These are phyloP conservation scores for Drechslerella coelobrocha DNA, from an alignment of 2,329 filamentous ascomycete genomes.

Conservation along the genomic window DNA sequence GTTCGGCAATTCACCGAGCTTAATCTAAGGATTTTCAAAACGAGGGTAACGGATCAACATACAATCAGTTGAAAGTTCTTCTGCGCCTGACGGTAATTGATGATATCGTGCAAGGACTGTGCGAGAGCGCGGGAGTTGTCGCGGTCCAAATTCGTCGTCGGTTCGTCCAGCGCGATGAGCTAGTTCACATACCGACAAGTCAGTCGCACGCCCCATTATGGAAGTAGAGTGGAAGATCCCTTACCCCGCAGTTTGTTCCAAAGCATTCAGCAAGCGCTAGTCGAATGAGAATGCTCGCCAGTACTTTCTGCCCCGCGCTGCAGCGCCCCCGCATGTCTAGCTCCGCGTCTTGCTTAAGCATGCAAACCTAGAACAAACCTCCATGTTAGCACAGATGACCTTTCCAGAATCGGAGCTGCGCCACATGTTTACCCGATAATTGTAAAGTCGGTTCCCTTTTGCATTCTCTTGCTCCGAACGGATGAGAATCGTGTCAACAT, in stretches of 20 bases:
- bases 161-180: conserved; percentile 94
- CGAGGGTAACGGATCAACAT: conserved; percentile 4
- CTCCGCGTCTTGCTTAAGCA: conserved; percentile 96
- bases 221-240: conserved; percentile 23
- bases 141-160: conserved; percentile 92
- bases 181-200: conserved; percentile 37
- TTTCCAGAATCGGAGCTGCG: background rate
- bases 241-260: conserved; percentile 83
- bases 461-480: conserved; percentile 83
- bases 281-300: conserved; percentile 96
- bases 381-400: background rate
- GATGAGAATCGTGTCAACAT: conserved; percentile 96
- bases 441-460: conserved; percentile 81
- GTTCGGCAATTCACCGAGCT: no score
- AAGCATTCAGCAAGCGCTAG: conserved; percentile 96
- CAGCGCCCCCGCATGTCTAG: conserved; percentile 99
- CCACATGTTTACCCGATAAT: conserved; percentile 72
- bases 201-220: background rate
- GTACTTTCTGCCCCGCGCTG: conserved; percentile 93
- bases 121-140: conserved; percentile 94
- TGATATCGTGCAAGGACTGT: conserved; percentile 83
- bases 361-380: conserved; percentile 72
- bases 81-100: conserved; percentile 80
- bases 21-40: no score
- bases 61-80: conserved; percentile 94